A percentile compares a stretch with the other conserved stretches of the same genome.
These are phyloP conservation scores for Rhodotorula sp. DNA, from an alignment of 1,284 basidiomycete genomes.

Conservation along the genomic window DNA sequence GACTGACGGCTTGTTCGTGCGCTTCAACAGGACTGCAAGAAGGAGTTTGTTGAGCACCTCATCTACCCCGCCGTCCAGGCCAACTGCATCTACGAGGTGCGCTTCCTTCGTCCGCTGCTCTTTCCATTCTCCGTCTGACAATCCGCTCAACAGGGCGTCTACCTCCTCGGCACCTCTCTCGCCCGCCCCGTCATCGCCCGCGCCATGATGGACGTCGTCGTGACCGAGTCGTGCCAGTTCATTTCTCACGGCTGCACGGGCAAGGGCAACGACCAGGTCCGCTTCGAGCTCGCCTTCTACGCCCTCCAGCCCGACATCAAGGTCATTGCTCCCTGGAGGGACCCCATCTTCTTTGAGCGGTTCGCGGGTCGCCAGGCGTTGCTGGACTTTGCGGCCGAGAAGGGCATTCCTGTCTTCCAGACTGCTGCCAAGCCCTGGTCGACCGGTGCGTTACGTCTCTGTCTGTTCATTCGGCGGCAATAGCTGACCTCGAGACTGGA, in stretches of 20 bases:
- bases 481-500: not conserved
- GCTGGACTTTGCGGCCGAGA: constrained; percentile 82
- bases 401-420: constrained; percentile 90
- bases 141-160: constrained; percentile 72
- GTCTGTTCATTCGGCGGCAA: not conserved
- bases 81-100: constrained; percentile 96
- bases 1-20: not conserved
- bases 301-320: constrained; percentile 98
- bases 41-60: constrained; percentile 93
- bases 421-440: constrained; percentile 98
- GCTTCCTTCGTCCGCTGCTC: not conserved
- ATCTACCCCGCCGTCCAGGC: constrained; percentile 97
- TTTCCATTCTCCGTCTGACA: not conserved
- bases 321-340: constrained; percentile 96
- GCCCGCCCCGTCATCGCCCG: constrained; percentile 98
- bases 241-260: constrained; percentile 99
- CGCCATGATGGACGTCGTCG: constrained; percentile 95
- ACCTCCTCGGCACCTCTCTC: constrained; percentile 95
- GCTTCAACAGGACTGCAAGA: constrained; percentile 72
- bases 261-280: constrained; percentile 99
- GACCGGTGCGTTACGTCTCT: constrained; percentile 56
- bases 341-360: constrained; percentile 95
- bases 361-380: constrained; percentile 94
- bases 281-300: constrained; percentile 99
- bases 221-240: constrained; percentile 89